Conservation (phyloP, 139 green algal genomes). For the Edaphochlamys debaryana region DNA sequence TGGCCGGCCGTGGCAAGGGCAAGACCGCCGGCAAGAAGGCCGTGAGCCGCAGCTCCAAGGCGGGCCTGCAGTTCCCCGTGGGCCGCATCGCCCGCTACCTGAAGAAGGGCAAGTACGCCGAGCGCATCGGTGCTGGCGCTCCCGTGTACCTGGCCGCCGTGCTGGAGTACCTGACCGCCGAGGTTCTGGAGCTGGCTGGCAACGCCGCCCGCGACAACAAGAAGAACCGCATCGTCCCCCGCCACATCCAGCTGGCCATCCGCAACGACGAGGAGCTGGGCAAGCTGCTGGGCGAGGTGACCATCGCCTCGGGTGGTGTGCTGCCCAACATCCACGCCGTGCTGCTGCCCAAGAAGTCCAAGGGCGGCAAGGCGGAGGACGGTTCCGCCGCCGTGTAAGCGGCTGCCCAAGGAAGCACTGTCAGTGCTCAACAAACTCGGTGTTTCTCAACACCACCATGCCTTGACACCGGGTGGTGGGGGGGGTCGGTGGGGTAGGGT, state of each 20-base stretch:
- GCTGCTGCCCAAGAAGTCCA: constrained; percentile 79
- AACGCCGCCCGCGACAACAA: constrained; percentile 96
- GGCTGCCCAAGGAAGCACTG: too few species aligned
- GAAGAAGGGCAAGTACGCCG: constrained; percentile 77
- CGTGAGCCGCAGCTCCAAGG: constrained; percentile 85
- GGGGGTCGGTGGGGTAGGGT: too few species aligned
- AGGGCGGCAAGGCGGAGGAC: too few species aligned
- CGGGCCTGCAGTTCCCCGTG: constrained; percentile 91
- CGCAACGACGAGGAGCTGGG: constrained; percentile 66
- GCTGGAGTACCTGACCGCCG: constrained; percentile 91
- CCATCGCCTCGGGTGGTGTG: constrained; percentile 56
- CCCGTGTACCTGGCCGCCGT: constrained; percentile 77
- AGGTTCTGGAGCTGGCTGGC: constrained; percentile 98
- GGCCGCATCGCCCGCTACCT: constrained; percentile 85
- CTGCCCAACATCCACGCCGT: constrained; percentile 86
- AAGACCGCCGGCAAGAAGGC: constrained; percentile 66
- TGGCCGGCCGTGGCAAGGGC: neutral
- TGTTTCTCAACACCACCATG: too few species aligned
- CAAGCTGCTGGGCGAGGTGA: constrained; percentile 76
- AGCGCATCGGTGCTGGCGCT: constrained; percentile 68
- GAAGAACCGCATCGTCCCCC: constrained; percentile 85
- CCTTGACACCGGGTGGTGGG: too few species aligned
- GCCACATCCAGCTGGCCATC: constrained; percentile 93
- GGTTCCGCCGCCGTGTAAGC: too few species aligned
- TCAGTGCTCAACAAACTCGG: too few species aligned